These are phyloP conservation scores for Entonaema liquescens DNA, from an alignment of 495 filamentous ascomycete species.

Conservation along the genomic window DNA sequence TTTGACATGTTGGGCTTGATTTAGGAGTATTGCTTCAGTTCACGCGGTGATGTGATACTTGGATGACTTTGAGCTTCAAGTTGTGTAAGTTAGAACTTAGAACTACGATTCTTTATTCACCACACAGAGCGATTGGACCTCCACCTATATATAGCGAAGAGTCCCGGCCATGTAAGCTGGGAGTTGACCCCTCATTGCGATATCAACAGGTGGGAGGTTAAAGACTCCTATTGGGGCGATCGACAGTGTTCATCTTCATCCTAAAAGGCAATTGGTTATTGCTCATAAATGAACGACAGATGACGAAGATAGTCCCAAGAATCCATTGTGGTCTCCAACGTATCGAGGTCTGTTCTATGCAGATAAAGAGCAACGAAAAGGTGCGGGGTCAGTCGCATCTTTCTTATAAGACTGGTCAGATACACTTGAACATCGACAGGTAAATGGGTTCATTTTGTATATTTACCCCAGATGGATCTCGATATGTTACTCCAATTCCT, in stretches of 20 bases:
- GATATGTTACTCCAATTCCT: too few relatives aligned
- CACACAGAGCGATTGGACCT: neutral
- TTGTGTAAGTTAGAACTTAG: neutral
- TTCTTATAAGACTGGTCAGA: neutral
- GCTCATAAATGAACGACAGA: slow-evolving; percentile 20
- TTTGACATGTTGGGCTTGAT: slow-evolving; percentile 38
- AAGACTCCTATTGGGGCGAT: slow-evolving; percentile 27
- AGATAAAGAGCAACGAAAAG: neutral
- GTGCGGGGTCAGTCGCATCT: neutral
- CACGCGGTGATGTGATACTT: slow-evolving; percentile 1
- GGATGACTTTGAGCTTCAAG: neutral
- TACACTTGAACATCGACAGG: neutral
- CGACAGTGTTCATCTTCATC: slow-evolving; percentile 20
- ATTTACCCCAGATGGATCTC: too few relatives aligned
- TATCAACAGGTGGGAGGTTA: slow-evolving; percentile 33
- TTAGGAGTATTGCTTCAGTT: neutral
- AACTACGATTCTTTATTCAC: neutral
- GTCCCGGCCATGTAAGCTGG: slow-evolving; percentile 20
- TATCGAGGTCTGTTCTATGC: neutral
- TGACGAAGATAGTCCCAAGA: slow-evolving; percentile 19
- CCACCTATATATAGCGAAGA: slow-evolving; percentile 15
- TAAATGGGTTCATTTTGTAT: neutral
- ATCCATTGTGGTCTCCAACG: neutral
- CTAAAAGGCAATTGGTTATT: slow-evolving; percentile 26
- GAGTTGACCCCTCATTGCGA: slow-evolving; percentile 39